These are phyloP conservation scores for Pythium monospermum DNA, from an alignment of 352 stramenopile species.

Conservation along the genomic window DNA sequence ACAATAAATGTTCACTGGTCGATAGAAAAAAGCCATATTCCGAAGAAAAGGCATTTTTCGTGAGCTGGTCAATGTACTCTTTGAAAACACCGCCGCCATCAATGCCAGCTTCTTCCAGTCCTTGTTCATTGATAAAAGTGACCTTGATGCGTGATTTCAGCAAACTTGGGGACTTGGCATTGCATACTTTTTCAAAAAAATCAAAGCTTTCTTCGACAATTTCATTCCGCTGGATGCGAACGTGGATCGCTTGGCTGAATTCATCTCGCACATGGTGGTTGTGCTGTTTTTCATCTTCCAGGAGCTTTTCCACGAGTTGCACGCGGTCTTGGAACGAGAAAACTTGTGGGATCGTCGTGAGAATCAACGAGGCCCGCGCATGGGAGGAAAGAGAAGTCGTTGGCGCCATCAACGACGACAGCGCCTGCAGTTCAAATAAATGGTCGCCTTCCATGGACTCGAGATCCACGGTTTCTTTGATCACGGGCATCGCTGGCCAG, in stretches of 20 bases:
- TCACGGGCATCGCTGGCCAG: constrained; percentile 63
- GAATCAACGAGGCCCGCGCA: constrained; percentile 41
- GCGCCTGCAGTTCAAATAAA: constrained; percentile 34
- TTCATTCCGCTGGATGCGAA: constrained; percentile 68
- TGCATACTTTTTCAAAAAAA: constrained; percentile 58
- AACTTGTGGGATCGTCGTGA: constrained; percentile 74
- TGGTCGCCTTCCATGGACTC: constrained; percentile 61
- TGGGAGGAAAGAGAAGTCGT: constrained; percentile 28
- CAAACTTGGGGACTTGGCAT: constrained; percentile 47
- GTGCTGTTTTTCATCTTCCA: constrained; percentile 57
- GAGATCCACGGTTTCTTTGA: constrained; percentile 61
- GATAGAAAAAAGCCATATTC: constrained; percentile 79
- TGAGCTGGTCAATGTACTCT: constrained; percentile 93
- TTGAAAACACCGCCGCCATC: constrained; percentile 98
- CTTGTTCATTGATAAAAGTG: constrained; percentile 91
- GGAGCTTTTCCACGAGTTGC: constrained; percentile 62
- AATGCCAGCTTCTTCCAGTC: constrained; percentile 93
- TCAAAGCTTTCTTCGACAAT: constrained; percentile 91
- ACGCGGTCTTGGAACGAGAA: constrained; percentile 79
- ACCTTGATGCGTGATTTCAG: constrained; percentile 91
- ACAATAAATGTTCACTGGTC: constrained; percentile 86
- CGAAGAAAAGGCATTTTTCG: constrained; percentile 85
- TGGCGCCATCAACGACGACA: constrained; percentile 40
- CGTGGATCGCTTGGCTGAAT: constrained; percentile 42
- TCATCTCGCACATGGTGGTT: constrained; percentile 48